phyloP scores from a whole-genome alignment of 257 asterid genomes.

The Voacanga thouarsii region DNA sequence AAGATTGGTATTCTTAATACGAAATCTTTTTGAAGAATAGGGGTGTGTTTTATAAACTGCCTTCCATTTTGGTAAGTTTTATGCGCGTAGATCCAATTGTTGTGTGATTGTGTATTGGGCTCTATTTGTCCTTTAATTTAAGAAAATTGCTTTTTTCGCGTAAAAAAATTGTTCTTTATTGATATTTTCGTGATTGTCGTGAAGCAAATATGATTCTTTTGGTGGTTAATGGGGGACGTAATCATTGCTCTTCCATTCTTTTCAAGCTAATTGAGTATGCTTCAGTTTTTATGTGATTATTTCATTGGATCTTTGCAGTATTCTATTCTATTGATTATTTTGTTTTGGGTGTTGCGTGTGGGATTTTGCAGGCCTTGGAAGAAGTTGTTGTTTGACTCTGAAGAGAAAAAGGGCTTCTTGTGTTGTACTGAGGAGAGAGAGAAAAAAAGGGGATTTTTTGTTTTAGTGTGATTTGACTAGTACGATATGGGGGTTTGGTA shows the following conservation, averaged over 20 bases:
- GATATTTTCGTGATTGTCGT: slow-evolving; percentile 12
- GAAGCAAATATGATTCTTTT: slow-evolving; percentile 34
- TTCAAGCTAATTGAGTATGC: slow-evolving; percentile 38
- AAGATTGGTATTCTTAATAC: slow-evolving; percentile 2
- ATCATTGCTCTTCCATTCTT: slow-evolving; percentile 48
- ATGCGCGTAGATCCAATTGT: slow-evolving; percentile 31
- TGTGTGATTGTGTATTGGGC: neutral
- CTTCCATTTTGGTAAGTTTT: slow-evolving; percentile 40
- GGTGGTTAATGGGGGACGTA: slow-evolving; percentile 36
- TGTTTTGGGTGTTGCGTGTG: slow-evolving; percentile 13
- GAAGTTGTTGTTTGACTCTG: slow-evolving; percentile 63
- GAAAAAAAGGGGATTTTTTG: slow-evolving; percentile 9
- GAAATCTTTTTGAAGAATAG: slow-evolving; percentile 15
- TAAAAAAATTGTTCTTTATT: neutral
- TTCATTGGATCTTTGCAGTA: slow-evolving; percentile 9
- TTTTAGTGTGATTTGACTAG: slow-evolving; percentile 21
- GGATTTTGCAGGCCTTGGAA: slow-evolving; percentile 51
- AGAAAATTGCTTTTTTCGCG: neutral
- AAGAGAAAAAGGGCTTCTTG: slow-evolving; percentile 36
- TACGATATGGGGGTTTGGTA: slow-evolving; percentile 8
- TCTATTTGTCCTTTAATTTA: neutral
- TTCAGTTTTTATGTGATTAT: slow-evolving; percentile 19
- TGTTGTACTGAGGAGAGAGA: slow-evolving; percentile 11
- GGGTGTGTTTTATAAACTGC: slow-evolving; percentile 18
- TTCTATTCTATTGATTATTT: slow-evolving; percentile 29